These are phyloP conservation scores for Barnettozyma siamensis DNA, from an alignment of 805 yeast species.

Conservation along the genomic window DNA sequence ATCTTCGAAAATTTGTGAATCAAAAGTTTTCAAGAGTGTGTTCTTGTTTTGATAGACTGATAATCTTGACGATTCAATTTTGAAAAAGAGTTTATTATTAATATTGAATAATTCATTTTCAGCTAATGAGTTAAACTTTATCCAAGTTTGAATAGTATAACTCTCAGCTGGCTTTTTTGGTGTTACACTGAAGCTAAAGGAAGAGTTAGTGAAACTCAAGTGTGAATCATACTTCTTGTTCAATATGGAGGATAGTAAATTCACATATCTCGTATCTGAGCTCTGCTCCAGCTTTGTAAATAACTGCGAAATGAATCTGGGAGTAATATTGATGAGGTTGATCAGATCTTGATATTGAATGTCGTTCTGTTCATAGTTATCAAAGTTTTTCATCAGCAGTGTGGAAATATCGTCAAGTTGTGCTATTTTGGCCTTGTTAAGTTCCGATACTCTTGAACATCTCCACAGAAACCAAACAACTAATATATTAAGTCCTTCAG, in stretches of 20 bases:
- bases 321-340: background rate
- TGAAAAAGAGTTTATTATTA: conserved; percentile 15
- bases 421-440: conserved; percentile 3
- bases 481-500: background rate
- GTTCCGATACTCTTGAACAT: conserved; percentile 2
- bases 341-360: conserved; percentile 2
- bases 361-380: background rate
- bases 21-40: conserved; percentile 11
- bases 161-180: background rate
- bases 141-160: conserved; percentile 25
- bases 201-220: conserved; percentile 27
- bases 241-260: conserved; percentile 9
- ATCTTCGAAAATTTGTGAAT: conserved; percentile 14
- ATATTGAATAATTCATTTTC: conserved; percentile 27
- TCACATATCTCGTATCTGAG: conserved; percentile 2
- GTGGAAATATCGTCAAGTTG: background rate
- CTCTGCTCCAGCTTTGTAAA: background rate
- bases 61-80: conserved; percentile 29
- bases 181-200: conserved; percentile 13
- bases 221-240: conserved; percentile 16
- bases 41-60: conserved; percentile 21
- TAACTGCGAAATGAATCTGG: background rate
- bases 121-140: conserved; percentile 24
- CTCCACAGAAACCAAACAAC: conserved; percentile 5
- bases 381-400: background rate